Conservation (phyloP, 75 land plant species). For the Picea sitchensis region DNA sequence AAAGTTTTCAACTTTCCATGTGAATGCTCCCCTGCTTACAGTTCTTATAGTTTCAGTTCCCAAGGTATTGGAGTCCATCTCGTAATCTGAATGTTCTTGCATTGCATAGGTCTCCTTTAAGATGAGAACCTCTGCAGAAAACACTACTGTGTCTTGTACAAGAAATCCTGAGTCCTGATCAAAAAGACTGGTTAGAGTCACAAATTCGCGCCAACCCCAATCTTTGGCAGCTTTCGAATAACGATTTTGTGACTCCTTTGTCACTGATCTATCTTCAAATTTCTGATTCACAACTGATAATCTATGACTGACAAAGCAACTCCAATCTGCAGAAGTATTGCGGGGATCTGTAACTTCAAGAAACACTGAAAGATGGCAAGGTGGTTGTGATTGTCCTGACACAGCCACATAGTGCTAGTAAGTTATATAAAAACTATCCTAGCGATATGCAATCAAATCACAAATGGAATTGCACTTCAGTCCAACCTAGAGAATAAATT, state of each 20-base stretch:
- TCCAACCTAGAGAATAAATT: neutral
- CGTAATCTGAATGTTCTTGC: slow-evolving; percentile 60
- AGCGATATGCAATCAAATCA: neutral
- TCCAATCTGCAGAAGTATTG: slow-evolving; percentile 84
- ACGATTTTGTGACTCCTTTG: slow-evolving; percentile 98
- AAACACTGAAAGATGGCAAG: slow-evolving; percentile 96
- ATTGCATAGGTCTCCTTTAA: slow-evolving; percentile 83
- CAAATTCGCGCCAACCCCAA: slow-evolving; percentile 99
- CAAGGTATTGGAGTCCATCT: slow-evolving; percentile 19
- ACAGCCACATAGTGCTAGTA: slow-evolving; percentile 4
- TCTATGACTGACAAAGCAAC: slow-evolving; percentile 97
- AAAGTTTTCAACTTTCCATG: slow-evolving; percentile 98
- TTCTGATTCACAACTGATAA: slow-evolving; percentile 93
- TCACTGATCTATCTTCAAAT: slow-evolving; percentile 84
- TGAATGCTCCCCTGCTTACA: slow-evolving; percentile 66
- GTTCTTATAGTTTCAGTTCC: slow-evolving; percentile 36
- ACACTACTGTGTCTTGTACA: slow-evolving; percentile 86
- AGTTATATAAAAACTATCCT: neutral
- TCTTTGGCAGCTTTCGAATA: slow-evolving; percentile 98
- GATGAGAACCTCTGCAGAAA: slow-evolving; percentile 96
- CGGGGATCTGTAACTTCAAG: slow-evolving; percentile 96
- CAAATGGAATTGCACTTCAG: neutral
- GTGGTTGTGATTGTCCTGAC: slow-evolving; percentile 99
- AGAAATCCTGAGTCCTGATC: slow-evolving; percentile 98
- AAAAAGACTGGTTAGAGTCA: slow-evolving; percentile 94